These are phyloP conservation scores for Melaleuca alternifolia DNA, from an alignment of 345 rosid genomes.

Conservation along the genomic window DNA sequence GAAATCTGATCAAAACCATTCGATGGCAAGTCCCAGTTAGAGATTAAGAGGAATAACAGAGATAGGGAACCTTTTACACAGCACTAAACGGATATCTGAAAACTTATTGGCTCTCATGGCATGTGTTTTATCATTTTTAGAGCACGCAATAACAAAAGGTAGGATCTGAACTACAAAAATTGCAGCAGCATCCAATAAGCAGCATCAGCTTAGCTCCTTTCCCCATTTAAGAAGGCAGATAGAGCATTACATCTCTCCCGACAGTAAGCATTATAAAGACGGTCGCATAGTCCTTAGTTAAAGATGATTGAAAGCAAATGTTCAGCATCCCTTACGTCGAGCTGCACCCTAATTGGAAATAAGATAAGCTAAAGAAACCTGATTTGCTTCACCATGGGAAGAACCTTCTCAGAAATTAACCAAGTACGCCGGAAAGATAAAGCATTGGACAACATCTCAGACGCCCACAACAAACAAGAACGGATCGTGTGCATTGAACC, in stretches of 20 bases:
- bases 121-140: neutral
- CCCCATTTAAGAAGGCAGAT: neutral
- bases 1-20: neutral
- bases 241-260: neutral
- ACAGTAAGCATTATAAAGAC: neutral
- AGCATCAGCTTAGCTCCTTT: neutral
- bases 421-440: neutral
- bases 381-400: neutral
- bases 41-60: neutral
- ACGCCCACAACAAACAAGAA: neutral
- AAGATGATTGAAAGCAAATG: neutral
- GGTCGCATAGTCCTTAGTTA: neutral
- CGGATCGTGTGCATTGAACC: neutral
- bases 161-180: neutral
- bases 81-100: neutral
- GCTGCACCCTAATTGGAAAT: neutral
- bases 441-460: neutral
- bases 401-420: neutral
- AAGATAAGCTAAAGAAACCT: neutral
- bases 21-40: neutral
- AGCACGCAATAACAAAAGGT: neutral
- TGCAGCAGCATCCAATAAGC: neutral
- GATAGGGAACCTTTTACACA: neutral
- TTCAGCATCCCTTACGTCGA: neutral
- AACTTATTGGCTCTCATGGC: neutral